Conservation (phyloP, 768 basidiomycete species). For the Lentinula guzmanii region DNA sequence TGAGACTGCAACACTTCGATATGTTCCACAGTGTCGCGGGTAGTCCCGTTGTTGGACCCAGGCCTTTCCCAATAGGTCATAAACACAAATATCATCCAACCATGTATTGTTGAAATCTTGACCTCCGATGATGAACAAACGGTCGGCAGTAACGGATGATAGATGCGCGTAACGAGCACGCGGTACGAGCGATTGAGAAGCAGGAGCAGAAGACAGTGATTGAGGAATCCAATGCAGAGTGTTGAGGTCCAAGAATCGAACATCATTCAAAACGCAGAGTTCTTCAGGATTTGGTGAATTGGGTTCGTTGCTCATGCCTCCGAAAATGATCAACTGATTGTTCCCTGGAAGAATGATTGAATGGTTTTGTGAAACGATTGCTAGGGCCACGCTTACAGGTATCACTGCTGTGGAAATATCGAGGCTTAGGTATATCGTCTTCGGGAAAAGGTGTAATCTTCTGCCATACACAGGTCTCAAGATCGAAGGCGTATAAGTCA, state of each 20-base stretch:
- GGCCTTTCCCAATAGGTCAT: slow-evolving; percentile 62
- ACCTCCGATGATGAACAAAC: slow-evolving; percentile 89
- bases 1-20: slow-evolving; percentile 88
- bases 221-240: slow-evolving; percentile 67
- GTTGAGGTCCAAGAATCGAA: slow-evolving; percentile 80
- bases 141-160: slow-evolving; percentile 77
- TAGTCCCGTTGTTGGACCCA: slow-evolving; percentile 83
- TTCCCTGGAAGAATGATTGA: slow-evolving; percentile 52
- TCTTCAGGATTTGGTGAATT: slow-evolving; percentile 70
- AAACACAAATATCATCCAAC: slow-evolving; percentile 90
- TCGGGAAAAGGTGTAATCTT: slow-evolving; percentile 53
- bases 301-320: slow-evolving; percentile 86
- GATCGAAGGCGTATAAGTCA: slow-evolving; percentile 87
- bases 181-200: slow-evolving; percentile 52
- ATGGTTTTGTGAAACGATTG: not conserved
- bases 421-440: slow-evolving; percentile 69
- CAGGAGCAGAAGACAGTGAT: slow-evolving; percentile 25
- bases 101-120: slow-evolving; percentile 92
- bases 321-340: slow-evolving; percentile 87
- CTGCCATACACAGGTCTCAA: slow-evolving; percentile 78
- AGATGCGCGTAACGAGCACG: slow-evolving; percentile 93
- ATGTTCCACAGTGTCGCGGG: slow-evolving; percentile 93
- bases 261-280: slow-evolving; percentile 88
- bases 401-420: slow-evolving; percentile 95
- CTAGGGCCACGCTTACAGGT: slow-evolving; percentile 44